phyloP scores from a whole-genome alignment of 2,329 filamentous ascomycete species.

The Hypoxylon rubiginosum region DNA sequence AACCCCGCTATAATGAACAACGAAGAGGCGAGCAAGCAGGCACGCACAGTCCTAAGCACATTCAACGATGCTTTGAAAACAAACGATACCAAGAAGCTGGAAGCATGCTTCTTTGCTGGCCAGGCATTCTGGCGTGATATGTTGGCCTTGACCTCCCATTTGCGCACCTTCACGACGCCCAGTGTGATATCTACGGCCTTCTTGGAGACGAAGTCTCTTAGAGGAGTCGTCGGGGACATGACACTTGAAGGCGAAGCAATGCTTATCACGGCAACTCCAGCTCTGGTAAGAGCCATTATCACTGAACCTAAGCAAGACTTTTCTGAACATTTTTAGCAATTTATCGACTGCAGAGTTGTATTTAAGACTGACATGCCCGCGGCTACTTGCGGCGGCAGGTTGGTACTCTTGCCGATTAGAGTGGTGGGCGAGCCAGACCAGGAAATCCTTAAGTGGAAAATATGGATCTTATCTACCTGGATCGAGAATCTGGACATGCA shows the following conservation, averaged over 20 bases:
- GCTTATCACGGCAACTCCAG: slow-evolving; percentile 36
- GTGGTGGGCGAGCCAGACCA: not conserved
- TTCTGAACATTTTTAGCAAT: slow-evolving; percentile 43
- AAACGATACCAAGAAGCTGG: slow-evolving; percentile 43
- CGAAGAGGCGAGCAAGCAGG: slow-evolving; percentile 30
- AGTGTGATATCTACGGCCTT: slow-evolving; percentile 46
- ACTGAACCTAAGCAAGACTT: not conserved
- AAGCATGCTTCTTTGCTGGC: slow-evolving; percentile 48
- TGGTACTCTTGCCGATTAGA: slow-evolving; percentile 50
- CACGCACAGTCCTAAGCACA: slow-evolving; percentile 24
- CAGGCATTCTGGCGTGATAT: slow-evolving; percentile 57
- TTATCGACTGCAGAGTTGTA: slow-evolving; percentile 49
- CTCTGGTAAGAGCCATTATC: slow-evolving; percentile 16
- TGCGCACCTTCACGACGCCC: slow-evolving; percentile 52
- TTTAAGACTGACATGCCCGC: slow-evolving; percentile 53
- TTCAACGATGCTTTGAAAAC: slow-evolving; percentile 42
- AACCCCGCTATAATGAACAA: slow-evolving; percentile 13
- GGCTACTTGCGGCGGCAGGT: slow-evolving; percentile 50
- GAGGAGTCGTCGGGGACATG: slow-evolving; percentile 35
- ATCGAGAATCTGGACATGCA: slow-evolving; percentile 43
- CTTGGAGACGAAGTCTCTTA: slow-evolving; percentile 36
- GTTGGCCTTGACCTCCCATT: slow-evolving; percentile 54
- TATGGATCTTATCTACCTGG: slow-evolving; percentile 53
- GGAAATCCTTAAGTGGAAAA: slow-evolving; percentile 49
- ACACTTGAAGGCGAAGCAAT: slow-evolving; percentile 30